Evolutionary conservation across 768 basidiomycete genomes (phyloP).

Genomic region (Suillus spraguei): DNA sequence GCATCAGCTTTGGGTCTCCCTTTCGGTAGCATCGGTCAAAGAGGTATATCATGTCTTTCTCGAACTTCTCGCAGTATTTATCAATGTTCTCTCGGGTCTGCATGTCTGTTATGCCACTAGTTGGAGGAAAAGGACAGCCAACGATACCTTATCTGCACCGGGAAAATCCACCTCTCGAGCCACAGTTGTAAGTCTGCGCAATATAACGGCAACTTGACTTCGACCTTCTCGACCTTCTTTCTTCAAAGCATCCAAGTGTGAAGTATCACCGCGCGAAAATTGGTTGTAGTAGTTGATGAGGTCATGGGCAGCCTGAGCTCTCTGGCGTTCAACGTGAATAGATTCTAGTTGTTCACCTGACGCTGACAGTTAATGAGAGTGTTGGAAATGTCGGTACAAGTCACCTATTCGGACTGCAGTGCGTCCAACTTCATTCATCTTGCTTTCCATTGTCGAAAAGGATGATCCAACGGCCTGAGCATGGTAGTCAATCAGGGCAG

Average conservation of each 20-base stretch:
- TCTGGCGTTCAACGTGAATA: slow-evolving; percentile 86
- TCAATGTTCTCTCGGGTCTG: slow-evolving; percentile 92
- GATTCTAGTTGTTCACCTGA: slow-evolving; percentile 95
- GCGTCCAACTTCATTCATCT: slow-evolving; percentile 91
- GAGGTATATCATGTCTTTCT: slow-evolving; percentile 95
- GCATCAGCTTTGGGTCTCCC: slow-evolving; percentile 99
- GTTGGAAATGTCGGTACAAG: slow-evolving; percentile 20
- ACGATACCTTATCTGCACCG: slow-evolving; percentile 70
- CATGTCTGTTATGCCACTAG: background rate
- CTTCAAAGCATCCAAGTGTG: slow-evolving; percentile 70
- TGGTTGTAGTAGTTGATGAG: slow-evolving; percentile 94
- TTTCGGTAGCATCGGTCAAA: slow-evolving; percentile 96
- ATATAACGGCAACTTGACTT: slow-evolving; percentile 83
- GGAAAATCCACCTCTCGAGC: slow-evolving; percentile 93
- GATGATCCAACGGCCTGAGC: slow-evolving; percentile 82
- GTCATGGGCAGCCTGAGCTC: slow-evolving; percentile 93
- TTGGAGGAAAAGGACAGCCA: background rate
- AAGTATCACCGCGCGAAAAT: slow-evolving; percentile 80
- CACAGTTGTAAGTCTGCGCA: slow-evolving; percentile 82
- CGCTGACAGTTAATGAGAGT: slow-evolving; percentile 13
- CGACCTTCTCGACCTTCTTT: slow-evolving; percentile 91
- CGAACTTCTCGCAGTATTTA: slow-evolving; percentile 97
- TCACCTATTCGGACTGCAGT: slow-evolving; percentile 92
- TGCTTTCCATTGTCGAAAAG: slow-evolving; percentile 86
- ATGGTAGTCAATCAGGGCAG: slow-evolving; percentile 7